Base-by-base conservation (phyloP, 495 filamentous ascomycete genomes). In the Pyrenula aspistea region DNA sequence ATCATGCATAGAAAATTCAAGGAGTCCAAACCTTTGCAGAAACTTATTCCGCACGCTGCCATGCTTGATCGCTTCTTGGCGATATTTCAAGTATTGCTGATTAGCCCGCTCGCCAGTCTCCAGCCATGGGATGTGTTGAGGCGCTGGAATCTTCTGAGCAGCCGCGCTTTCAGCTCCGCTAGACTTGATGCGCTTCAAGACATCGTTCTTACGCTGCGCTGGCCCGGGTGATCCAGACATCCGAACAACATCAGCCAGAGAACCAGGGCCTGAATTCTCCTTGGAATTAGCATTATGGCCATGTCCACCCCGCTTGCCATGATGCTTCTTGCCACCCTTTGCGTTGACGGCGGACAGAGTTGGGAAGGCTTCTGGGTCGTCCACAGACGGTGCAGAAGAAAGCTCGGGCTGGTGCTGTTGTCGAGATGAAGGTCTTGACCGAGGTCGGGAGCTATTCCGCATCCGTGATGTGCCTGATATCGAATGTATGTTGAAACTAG, bases 31-130 rank as follows among this genome's bases (percentile, higher is more conserved):
- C 89, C 89, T 94, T 68, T 98, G 93, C 24, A 99, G 74, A 65
- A 96, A 99, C 65, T 97, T 97, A 70, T 97, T 97, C 55, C 94
- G 81, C 67, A 93, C 80, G 55, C 89, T 90, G 58, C 93, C 94
- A 67, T 99, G 94, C 68, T 91, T 92, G 67, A 97, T 94, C 24
- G 94, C 94, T 67, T 96, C 89, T 61, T 88, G 86, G 47, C 94
- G 83, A 57, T 89, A 88, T 68, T 95, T 94, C 58, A 97, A 84
- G 67, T 99, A 99, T 47, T 88, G 85, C 71, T 88, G 88, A 69
- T 99, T 97, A 52, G 88, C 86, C 47, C 77, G 83, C 10, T 86
- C 83, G n/a, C 94, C 94, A 1, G 94, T 97, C 67, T 96, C 92
- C 1, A 96, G 76, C 94, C 94, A 99, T 8, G 93, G 94, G 50